Base-by-base conservation (phyloP, 2,329 filamentous ascomycete species). In the Madurella fahalii region DNA sequence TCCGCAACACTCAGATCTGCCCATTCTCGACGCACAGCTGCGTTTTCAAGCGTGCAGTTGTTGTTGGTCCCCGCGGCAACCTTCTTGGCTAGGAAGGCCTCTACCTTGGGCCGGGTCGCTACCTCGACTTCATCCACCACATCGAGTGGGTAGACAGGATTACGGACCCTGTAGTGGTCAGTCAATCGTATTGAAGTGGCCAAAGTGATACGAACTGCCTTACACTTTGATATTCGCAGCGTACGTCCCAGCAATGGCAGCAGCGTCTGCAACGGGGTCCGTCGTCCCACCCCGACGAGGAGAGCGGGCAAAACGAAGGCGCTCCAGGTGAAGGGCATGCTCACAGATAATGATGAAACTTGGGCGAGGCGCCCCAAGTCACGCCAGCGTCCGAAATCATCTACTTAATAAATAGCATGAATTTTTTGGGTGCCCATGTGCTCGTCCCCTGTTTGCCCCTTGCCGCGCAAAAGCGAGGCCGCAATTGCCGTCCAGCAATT, bases 41-140 rank as follows among this genome's bases (percentile, higher is more conserved):
- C 65, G 13, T 61, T 67, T 34, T 66, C 64, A 13, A 67, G 59
- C 8, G 66, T 66, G 56, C 65, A 68, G 47, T 59, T 59, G 56
- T 64, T 65, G 56, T 61, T 63, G 47, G 59, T 62, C 40, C 54
- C 55, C 7, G 62, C 62, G n/a, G 57, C 57, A 16, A 59, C 60
- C 53, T 66, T 65, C 37, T 64, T 63, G 9, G 52, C 49, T 57
- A 68, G 58, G 52, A 58, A 68, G 2, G 53, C 57, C 12, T 67
- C 61, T 25, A 67, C 62, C 18, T 64, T 67, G 50, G 60, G 52
- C 63, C 67, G 64, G 43, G 64, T 65, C 3, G 52, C 50, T 25
- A 60, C 57, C 30, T 63, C 62, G 5, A 68, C 58, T 47, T 64
- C 58, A 58, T 68, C 67, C 30, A 68, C 65, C 2, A 59, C 52